These are phyloP conservation scores for Nakaseomyces bracarensis DNA, from an alignment of 1,139 yeast genomes.

Conservation along the genomic window DNA sequence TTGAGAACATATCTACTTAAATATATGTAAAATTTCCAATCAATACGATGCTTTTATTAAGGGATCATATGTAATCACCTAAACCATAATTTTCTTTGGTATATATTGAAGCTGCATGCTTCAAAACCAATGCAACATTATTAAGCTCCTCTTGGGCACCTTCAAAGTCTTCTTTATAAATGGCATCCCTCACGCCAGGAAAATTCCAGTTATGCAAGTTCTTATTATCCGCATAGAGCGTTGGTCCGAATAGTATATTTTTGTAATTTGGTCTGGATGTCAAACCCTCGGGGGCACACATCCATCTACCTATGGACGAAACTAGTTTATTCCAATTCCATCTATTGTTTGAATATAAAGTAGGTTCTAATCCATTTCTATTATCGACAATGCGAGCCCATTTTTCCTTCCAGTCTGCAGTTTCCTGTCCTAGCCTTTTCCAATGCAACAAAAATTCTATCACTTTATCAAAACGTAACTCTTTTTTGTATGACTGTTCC, in stretches of 20 bases:
- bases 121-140: slow-evolving; percentile 36
- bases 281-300: slow-evolving; percentile 42
- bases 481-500: slow-evolving; percentile 35
- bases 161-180: slow-evolving; percentile 37
- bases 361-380: slow-evolving; percentile 50
- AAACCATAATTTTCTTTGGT: slow-evolving; percentile 26
- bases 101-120: slow-evolving; percentile 30
- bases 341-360: slow-evolving; percentile 59
- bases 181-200: slow-evolving; percentile 65
- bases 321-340: slow-evolving; percentile 74
- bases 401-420: slow-evolving; percentile 29
- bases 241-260: slow-evolving; percentile 66
- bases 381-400: slow-evolving; percentile 27
- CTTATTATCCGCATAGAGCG: slow-evolving; percentile 41
- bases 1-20: too few relatives aligned
- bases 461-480: slow-evolving; percentile 29
- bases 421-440: slow-evolving; percentile 36
- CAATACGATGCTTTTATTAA: too few relatives aligned
- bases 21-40: too few relatives aligned
- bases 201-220: slow-evolving; percentile 57
- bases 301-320: slow-evolving; percentile 46
- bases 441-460: slow-evolving; percentile 31
- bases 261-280: slow-evolving; percentile 57
- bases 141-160: slow-evolving; percentile 52
- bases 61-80: slow-evolving; percentile 12